Conservation (phyloP, 306 rosid species). For the Cicer chorassanicum region DNA sequence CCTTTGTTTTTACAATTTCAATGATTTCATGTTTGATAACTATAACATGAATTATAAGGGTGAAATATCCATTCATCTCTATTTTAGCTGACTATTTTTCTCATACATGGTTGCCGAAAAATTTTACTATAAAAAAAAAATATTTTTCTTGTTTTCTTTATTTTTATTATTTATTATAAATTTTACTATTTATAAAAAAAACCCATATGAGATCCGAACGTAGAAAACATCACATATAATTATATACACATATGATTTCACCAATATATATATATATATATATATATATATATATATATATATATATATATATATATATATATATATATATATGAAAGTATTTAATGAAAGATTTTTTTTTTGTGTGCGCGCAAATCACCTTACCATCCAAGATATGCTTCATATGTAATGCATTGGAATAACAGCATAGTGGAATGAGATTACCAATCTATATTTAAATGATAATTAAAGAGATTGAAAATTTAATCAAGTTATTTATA, state of each 20-base stretch:
- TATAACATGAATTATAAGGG: slow-evolving; percentile 22
- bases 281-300: too few relatives aligned
- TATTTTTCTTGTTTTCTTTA: background rate
- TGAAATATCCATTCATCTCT: background rate
- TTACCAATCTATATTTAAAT: background rate
- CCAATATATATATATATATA: too few relatives aligned
- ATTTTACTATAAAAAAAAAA: background rate
- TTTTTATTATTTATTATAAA: too few relatives aligned
- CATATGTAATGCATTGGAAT: background rate
- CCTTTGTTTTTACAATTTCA: slow-evolving; percentile 12
- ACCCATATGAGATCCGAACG: too few relatives aligned
- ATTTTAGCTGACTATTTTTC: background rate
- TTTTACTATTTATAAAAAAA: too few relatives aligned
- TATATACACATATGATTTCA: too few relatives aligned
- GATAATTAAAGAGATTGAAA: background rate
- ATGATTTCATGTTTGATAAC: slow-evolving; percentile 5
- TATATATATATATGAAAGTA: background rate
- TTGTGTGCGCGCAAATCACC: background rate
- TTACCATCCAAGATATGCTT: slow-evolving; percentile 1
- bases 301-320: too few relatives aligned
- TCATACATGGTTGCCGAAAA: background rate
- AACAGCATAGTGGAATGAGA: too few relatives aligned
- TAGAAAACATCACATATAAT: too few relatives aligned
- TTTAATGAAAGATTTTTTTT: background rate
- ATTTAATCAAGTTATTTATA: background rate